A percentile compares a stretch with the other conserved stretches of the same genome.
Conservation (phyloP, 2,329 filamentous ascomycete genomes). For the Phoma sp. region DNA sequence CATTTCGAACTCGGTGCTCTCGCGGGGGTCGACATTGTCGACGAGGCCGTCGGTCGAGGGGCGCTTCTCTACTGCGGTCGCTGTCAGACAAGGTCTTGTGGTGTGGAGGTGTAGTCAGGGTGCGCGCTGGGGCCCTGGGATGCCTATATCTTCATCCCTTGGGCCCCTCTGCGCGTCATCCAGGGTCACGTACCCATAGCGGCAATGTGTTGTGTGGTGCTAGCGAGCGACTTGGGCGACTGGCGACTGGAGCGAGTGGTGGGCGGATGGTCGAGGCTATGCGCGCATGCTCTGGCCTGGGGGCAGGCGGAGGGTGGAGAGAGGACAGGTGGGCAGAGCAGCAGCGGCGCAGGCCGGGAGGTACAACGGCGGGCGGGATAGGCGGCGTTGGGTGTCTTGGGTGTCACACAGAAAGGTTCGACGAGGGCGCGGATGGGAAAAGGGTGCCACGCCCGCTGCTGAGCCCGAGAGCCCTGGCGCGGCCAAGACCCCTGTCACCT, state of each 20-base stretch:
- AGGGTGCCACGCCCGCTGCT: conserved; percentile 11
- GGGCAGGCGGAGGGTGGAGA: conserved; percentile 11
- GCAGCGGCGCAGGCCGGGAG: conserved; percentile 22
- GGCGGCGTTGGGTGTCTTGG: conserved; percentile 14
- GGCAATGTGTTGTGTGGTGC: conserved; percentile 19
- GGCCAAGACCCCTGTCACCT: neutral
- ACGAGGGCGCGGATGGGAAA: conserved; percentile 10
- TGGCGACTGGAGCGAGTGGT: conserved; percentile 24
- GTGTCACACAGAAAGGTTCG: conserved; percentile 11
- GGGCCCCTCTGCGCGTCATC: neutral
- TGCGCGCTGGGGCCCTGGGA: no score
- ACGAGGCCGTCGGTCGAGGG: conserved; percentile 48
- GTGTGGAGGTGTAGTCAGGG: neutral
- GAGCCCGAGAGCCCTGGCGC: conserved; percentile 8
- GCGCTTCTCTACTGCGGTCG: conserved; percentile 43
- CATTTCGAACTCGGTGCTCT: conserved; percentile 36
- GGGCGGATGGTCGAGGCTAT: conserved; percentile 27
- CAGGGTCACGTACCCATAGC: conserved; percentile 36
- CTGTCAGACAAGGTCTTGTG: conserved; percentile 20
- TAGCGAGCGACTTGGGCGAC: conserved; percentile 24
- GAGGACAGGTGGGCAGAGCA: conserved; percentile 23
- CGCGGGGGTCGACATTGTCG: conserved; percentile 47
- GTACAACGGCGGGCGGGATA: conserved; percentile 15
- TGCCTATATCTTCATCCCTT: neutral
- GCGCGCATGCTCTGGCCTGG: conserved; percentile 29